These are phyloP conservation scores for Metschnikowia anglica DNA, from an alignment of 805 yeast species.

Conservation along the genomic window DNA sequence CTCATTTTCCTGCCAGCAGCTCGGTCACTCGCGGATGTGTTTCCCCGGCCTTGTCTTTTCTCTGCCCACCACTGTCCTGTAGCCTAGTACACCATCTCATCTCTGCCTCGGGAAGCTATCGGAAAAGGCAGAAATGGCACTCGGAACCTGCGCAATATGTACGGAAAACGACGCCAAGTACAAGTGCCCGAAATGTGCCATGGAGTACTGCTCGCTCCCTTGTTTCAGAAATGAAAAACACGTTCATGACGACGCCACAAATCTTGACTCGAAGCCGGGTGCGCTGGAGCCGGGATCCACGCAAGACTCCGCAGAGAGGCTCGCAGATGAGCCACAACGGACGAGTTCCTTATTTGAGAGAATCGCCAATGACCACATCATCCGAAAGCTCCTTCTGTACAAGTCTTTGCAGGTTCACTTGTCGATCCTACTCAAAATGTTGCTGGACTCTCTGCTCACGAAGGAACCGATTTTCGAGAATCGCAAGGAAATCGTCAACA, in stretches of 20 bases:
- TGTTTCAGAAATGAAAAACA: constrained; percentile 57
- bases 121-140: constrained; percentile 9
- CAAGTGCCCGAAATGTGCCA: constrained; percentile 54
- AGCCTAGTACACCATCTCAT: constrained; percentile 1
- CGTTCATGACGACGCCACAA: constrained; percentile 18
- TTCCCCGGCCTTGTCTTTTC: no score
- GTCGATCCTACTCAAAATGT: constrained; percentile 45
- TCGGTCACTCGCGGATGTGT: no score
- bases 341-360: no score
- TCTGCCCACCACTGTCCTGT: no score
- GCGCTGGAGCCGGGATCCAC: no score
- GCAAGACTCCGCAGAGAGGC: no score
- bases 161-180: constrained; percentile 42
- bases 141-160: constrained; percentile 42
- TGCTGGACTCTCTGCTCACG: constrained; percentile 46
- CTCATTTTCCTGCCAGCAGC: no score
- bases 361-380: constrained; percentile 40
- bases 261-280: background rate
- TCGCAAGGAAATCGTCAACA: constrained; percentile 56
- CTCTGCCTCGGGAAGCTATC: background rate
- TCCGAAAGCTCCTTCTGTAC: constrained; percentile 47
- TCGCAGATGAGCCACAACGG: no score
- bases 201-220: constrained; percentile 52
- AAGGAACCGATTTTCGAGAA: constrained; percentile 54
- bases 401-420: constrained; percentile 60